Conservation (phyloP, 331 rosid genomes). For the Quercus tomentella region DNA sequence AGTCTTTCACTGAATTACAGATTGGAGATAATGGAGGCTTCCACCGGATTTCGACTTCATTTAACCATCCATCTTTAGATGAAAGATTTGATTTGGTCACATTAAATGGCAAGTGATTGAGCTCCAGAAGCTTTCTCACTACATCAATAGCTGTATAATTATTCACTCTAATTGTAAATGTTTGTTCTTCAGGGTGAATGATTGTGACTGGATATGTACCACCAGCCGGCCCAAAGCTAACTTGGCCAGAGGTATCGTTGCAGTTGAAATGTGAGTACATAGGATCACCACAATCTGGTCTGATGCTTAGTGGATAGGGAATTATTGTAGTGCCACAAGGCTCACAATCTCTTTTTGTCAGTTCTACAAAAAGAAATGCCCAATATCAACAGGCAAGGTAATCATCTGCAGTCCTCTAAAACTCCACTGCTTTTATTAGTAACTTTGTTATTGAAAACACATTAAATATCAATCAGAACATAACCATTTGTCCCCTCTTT, state of each 20-base stretch:
- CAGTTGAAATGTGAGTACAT: constrained; percentile 33
- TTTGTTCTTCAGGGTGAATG: background rate
- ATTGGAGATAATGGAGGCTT: constrained; percentile 18
- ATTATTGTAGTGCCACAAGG: constrained; percentile 37
- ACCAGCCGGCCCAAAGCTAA: background rate
- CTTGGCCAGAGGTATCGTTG: background rate
- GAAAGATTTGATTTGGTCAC: background rate
- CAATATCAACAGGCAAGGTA: no score
- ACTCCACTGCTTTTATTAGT: no score
- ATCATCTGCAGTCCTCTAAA: no score
- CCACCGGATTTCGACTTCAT: constrained; percentile 19
- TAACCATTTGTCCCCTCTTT: no score
- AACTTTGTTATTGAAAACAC: no score
- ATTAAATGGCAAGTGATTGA: constrained; percentile 6
- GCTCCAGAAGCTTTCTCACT: background rate
- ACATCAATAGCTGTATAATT: no score
- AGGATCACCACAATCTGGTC: constrained; percentile 42
- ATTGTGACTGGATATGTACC: constrained; percentile 10
- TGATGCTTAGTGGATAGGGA: constrained; percentile 56
- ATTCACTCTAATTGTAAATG: background rate
- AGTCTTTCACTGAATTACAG: constrained; percentile 9
- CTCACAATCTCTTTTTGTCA: constrained; percentile 23
- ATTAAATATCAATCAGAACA: no score
- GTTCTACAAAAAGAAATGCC: constrained; percentile 23
- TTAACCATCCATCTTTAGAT: background rate